A percentile compares a stretch with the other conserved stretches of the same genome.
These are phyloP conservation scores for Blastosporella zonata DNA, from an alignment of 1,284 basidiomycete genomes.

Conservation along the genomic window DNA sequence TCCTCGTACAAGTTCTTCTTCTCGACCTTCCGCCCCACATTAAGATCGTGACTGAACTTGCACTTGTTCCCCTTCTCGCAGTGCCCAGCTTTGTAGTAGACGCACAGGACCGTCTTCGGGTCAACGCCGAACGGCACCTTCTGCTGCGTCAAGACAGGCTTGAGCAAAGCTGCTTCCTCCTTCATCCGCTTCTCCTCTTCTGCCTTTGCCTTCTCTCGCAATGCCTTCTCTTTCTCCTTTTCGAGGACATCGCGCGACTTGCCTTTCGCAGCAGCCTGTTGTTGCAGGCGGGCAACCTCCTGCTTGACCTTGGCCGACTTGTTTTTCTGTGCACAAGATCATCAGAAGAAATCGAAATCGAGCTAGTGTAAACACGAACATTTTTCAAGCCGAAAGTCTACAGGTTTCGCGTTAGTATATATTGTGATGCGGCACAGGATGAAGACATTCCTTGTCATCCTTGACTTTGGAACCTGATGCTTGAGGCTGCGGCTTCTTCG, in stretches of 20 bases:
- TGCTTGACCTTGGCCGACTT: conserved; percentile 93
- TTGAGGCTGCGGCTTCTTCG: conserved; percentile 53
- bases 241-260: conserved; percentile 77
- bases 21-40: conserved; percentile 89
- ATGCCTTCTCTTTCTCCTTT: conserved; percentile 82
- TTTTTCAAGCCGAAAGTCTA: conserved; percentile 91
- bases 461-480: conserved; percentile 56
- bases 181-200: conserved; percentile 85
- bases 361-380: conserved; percentile 39
- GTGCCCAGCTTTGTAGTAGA: conserved; percentile 83
- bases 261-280: conserved; percentile 67
- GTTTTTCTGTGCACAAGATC: conserved; percentile 67
- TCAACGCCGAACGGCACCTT: conserved; percentile 96
- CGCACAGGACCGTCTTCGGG: conserved; percentile 89
- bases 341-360: conserved; percentile 15
- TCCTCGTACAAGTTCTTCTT: conserved; percentile 98
- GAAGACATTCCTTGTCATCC: conserved; percentile 60
- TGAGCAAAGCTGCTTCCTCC: conserved; percentile 81
- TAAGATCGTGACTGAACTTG: conserved; percentile 93
- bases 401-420: conserved; percentile 4
- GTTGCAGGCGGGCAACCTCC: conserved; percentile 76
- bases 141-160: conserved; percentile 78
- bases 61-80: conserved; percentile 92
- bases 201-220: conserved; percentile 73
- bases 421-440: conserved; percentile 12